Percentiles rank a stretch among this genome's conserved stretches.
Conservation (phyloP, 106 monocot genomes). For the Allium fistulosum region DNA sequence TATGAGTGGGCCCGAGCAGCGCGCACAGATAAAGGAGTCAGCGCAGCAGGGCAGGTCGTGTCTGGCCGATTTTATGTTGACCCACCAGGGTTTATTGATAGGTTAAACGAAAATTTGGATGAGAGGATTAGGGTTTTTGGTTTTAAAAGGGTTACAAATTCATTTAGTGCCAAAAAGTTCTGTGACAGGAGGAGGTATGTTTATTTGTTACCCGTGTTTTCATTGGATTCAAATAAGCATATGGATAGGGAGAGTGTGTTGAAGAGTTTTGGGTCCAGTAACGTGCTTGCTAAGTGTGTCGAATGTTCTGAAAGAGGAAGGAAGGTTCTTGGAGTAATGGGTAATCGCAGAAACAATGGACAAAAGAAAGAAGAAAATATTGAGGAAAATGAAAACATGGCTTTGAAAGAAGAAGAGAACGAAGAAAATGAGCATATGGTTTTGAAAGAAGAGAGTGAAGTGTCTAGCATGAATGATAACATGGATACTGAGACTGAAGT, state of each 20-base stretch:
- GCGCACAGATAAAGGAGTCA: slow-evolving; percentile 94
- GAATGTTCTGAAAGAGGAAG: slow-evolving; percentile 84
- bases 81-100: slow-evolving; percentile 50
- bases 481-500: not conserved
- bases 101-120: slow-evolving; percentile 55
- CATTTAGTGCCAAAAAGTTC: slow-evolving; percentile 94
- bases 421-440: not conserved
- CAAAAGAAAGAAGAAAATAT: slow-evolving; percentile 8
- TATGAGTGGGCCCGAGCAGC: slow-evolving; percentile 95
- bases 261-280: slow-evolving; percentile 62
- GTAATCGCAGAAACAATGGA: slow-evolving; percentile 9
- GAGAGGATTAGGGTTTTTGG: slow-evolving; percentile 75
- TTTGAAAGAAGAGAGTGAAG: slow-evolving; percentile 2
- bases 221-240: slow-evolving; percentile 64
- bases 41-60: slow-evolving; percentile 85
- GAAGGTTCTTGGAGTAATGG: slow-evolving; percentile 46
- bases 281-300: slow-evolving; percentile 56
- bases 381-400: not conserved
- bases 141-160: slow-evolving; percentile 58
- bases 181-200: slow-evolving; percentile 88
- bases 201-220: slow-evolving; percentile 83
- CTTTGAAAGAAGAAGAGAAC: not conserved
- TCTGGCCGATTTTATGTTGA: slow-evolving; percentile 89
- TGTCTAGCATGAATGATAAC: not conserved
- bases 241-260: slow-evolving; percentile 59